phyloP scores from a whole-genome alignment of 176 grass and related monocot species.

The Avena atlantica region DNA sequence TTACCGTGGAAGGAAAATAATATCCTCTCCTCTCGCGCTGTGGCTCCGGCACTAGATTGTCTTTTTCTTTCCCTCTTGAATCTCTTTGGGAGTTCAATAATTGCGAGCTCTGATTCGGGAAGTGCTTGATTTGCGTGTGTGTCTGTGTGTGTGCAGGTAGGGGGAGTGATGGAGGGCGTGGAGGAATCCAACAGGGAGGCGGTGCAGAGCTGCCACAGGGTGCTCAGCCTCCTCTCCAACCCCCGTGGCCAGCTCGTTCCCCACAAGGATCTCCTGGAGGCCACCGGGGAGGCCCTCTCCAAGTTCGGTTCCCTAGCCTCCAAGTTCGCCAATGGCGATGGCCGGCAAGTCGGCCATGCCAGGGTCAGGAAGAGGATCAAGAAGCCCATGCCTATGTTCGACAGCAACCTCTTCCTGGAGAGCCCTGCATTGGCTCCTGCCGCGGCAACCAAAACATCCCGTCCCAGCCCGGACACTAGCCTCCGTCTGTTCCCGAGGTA shows the following conservation, averaged over 20 bases:
- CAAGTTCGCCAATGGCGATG: slow-evolving; percentile 55
- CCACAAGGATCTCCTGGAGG: slow-evolving; percentile 60
- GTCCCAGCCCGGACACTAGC: slow-evolving; percentile 42
- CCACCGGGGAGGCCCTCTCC: slow-evolving; percentile 65
- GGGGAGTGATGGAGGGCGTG: slow-evolving; percentile 64
- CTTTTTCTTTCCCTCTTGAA: neutral
- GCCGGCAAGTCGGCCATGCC: slow-evolving; percentile 73
- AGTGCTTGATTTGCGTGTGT: slow-evolving; percentile 23
- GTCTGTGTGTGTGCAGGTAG: slow-evolving; percentile 27
- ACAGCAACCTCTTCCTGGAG: slow-evolving; percentile 79
- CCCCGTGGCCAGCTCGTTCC: slow-evolving; percentile 57
- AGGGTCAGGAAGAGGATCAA: slow-evolving; percentile 67
- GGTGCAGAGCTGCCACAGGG: slow-evolving; percentile 75
- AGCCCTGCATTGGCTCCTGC: slow-evolving; percentile 26
- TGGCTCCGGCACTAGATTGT: neutral
- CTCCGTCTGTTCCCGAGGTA: slow-evolving; percentile 75
- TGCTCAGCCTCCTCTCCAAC: slow-evolving; percentile 72
- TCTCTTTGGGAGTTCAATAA: slow-evolving; percentile 7
- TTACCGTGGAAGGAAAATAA: neutral
- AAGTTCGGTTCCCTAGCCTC: slow-evolving; percentile 68
- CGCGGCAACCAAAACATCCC: slow-evolving; percentile 20
- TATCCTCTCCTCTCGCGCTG: slow-evolving; percentile 14
- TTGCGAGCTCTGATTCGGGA: neutral
- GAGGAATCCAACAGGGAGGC: slow-evolving; percentile 74
- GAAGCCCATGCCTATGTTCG: slow-evolving; percentile 69